phyloP scores from a whole-genome alignment of 495 filamentous ascomycete species.

The Neurospora pannonica region DNA sequence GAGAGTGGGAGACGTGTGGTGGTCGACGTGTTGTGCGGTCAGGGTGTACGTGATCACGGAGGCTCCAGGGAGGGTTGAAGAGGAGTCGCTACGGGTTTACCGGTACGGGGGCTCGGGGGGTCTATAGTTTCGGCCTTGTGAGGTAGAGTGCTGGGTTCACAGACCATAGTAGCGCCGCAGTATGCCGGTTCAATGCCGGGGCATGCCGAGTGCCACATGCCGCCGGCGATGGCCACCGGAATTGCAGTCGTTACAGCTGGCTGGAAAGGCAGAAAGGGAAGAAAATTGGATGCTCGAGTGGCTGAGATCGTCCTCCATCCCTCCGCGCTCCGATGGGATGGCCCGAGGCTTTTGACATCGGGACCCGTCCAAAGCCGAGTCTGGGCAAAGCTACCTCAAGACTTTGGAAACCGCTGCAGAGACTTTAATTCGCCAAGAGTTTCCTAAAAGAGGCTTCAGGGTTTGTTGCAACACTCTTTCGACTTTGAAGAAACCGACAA shows the following conservation, averaged over 20 bases:
- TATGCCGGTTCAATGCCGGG: neutral
- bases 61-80: neutral
- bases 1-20: neutral
- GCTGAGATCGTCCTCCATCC: neutral
- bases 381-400: neutral
- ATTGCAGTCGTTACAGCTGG: neutral
- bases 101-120: neutral
- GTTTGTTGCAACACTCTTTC: neutral
- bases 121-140: neutral
- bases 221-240: neutral
- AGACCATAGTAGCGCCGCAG: neutral
- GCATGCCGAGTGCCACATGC: neutral
- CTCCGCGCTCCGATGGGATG: neutral
- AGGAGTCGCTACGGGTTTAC: neutral
- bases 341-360: neutral
- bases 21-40: neutral
- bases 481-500: neutral
- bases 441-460: neutral
- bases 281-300: neutral
- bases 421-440: neutral
- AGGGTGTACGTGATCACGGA: neutral
- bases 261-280: neutral
- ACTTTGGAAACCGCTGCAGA: neutral
- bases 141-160: neutral
- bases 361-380: neutral